Base-by-base conservation (phyloP, 2,329 filamentous ascomycete species). In the Arthrobotrys megalospora region DNA sequence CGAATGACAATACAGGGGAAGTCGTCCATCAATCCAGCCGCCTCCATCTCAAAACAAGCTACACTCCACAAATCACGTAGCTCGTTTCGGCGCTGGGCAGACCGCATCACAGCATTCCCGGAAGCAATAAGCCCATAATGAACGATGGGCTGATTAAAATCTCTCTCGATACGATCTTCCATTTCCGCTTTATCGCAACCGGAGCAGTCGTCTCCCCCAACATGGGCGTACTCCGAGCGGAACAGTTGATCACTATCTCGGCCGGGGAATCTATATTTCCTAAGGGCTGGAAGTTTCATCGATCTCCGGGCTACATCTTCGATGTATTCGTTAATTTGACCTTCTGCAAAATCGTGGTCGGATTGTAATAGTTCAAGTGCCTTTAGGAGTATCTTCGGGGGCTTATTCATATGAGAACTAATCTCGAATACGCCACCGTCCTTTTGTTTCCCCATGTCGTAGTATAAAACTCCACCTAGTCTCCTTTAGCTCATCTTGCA, bases 1-100 rank as follows among this genome's bases (percentile, higher is more conserved):
- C 79, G 72, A 36, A 81, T 80, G 12, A 80, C 63, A n/a, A 81
- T 4, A 53, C 79, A 80, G 5, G 77, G 79, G 47, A 79, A 71
- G 41, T 52, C 2, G 24, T 28, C 24, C 24, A 28, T 28, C 5
- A 28, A 28, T 28, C 24, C 24, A 5, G 24, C 24, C 2, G 32
- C 45, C n/a, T 66, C 63, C 28, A 34, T 66, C 21, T 53, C 45
- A 32, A 53, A 11, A 21, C 63, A 55, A 21, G 48, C 24, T 3
- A 55, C 16, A 21, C 24, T 45, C 12, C 32, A 50, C 7, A 36
- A 1, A 36, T 67, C 24, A 8, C 28, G 6, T 19, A 67, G n/a
- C 11, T 38, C 12, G 21, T 52, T 53, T 52, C 41, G 21, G 1
- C 11, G 3, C n/a, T 53, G 21, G 1, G 60, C 47, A 14, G 62